Evolutionary conservation across 371 early-diverging fungal species (phyloP), one percentile per base, ranked within the genome.

Genomic region (Aphelidium insulamus): DNA sequence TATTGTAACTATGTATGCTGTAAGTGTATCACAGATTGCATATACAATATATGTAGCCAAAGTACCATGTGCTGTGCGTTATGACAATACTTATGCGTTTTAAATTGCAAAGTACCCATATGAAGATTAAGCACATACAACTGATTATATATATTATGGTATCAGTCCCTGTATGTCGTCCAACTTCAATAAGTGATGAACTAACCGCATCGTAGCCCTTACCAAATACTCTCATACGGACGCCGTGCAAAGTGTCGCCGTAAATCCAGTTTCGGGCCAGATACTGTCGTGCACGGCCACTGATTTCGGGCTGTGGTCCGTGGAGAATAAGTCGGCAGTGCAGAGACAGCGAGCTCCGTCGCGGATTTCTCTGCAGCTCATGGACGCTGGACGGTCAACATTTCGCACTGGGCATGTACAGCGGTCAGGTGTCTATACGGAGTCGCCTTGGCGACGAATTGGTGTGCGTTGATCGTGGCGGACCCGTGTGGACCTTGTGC

Each of bases 221-320:
- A 30, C 58, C 28, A 62, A 62, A 33, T 65, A 60, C 37, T 47
- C 57, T 7, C 62, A 65, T 34, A 40, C 33, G n/a, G 61, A 58
- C 36, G 35, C 57, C 16, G 53, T 65, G 20, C 62, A 62, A 38
- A 22, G 47, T n/a, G 15, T 65, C 4, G 38, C 51, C 2, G 44
- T 42, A 20, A 60, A 52, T 30, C 57, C 60, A 12, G 43, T 52
- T 11, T 45, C 51, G 10, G 59, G 55, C 1, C 48, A 48, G 9
- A 46, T 65, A 4, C 34, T 56, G 3, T 52, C 56, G 1, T 55
- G 59, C 30, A 50, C 57, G 0, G 37, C 49, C 4, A 41, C 55
- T 5, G 66, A 62, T 36, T 56, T 57, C 39, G 60, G 61, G 7
- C 27, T 65, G 9, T 65, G 66, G 66, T 51, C 55, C 7, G 38